Conservation (phyloP, 202 grass and related monocot species). For the Musa balbisiana region DNA sequence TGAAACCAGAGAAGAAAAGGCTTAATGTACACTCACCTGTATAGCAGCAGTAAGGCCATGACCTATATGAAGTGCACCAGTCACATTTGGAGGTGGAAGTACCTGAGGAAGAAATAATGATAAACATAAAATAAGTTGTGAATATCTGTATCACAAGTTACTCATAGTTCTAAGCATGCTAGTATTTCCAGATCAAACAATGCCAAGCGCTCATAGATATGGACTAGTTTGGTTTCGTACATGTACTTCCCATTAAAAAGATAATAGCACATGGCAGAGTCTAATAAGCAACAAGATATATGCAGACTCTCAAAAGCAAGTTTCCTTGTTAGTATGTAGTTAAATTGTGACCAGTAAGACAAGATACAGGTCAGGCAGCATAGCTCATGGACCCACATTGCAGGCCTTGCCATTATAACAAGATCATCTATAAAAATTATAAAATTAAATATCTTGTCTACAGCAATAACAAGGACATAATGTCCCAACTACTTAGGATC, state of each 20-base stretch:
- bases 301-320: not conserved
- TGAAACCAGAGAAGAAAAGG: not conserved
- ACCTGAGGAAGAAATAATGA: conserved; percentile 49
- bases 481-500: too few relatives aligned
- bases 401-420: too few relatives aligned
- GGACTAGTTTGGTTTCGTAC: too few relatives aligned
- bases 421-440: too few relatives aligned
- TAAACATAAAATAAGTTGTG: too few relatives aligned
- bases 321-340: not conserved
- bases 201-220: too few relatives aligned
- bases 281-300: not conserved
- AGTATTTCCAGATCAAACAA: not conserved
- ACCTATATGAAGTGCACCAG: conserved; percentile 98
- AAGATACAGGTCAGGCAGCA: not conserved
- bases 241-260: not conserved
- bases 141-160: too few relatives aligned
- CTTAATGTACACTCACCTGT: conserved; percentile 33
- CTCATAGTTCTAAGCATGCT: not conserved
- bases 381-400: not conserved
- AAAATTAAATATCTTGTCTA: too few relatives aligned
- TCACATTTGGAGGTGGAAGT: conserved; percentile 94
- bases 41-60: conserved; percentile 82
- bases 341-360: not conserved
- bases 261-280: not conserved
- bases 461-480: too few relatives aligned